Conservation (phyloP, 1,139 yeast species). For the Yamadazyma atmosphaerica region DNA sequence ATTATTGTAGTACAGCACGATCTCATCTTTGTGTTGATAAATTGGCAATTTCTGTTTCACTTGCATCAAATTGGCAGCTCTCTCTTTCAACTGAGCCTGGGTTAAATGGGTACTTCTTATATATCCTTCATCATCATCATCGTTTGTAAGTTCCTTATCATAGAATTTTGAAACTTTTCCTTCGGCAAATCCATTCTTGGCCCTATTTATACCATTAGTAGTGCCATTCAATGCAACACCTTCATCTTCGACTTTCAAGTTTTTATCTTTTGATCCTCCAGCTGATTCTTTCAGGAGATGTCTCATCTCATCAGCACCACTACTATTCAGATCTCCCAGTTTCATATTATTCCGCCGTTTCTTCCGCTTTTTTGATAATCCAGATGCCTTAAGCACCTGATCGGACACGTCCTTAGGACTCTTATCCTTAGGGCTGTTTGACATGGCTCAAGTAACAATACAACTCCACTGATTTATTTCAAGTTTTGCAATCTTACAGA, state of each 20-base stretch:
- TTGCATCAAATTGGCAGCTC: conserved; percentile 48
- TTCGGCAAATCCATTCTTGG: neutral
- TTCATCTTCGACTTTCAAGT: too few species aligned
- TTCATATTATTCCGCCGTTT: conserved; percentile 22
- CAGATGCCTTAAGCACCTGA: conserved; percentile 1
- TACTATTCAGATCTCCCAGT: neutral
- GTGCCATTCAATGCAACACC: too few species aligned
- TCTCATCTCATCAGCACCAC: neutral
- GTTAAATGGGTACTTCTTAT: conserved; percentile 11
- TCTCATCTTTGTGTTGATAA: conserved; percentile 65
- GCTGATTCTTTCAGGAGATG: neutral
- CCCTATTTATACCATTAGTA: too few species aligned
- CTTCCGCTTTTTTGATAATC: conserved; percentile 18
- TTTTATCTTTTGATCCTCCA: too few species aligned
- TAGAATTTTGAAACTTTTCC: conserved; percentile 2
- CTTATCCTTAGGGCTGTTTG: neutral
- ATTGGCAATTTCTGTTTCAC: conserved; percentile 70
- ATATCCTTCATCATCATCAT: conserved; percentile 22
- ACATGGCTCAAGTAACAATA: conserved; percentile 4
- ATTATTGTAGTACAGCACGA: conserved; percentile 52
- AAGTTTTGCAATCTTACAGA: neutral
- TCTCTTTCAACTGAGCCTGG: conserved; percentile 28
- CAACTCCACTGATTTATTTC: neutral
- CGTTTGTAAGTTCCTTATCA: conserved; percentile 2
- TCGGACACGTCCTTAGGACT: conserved; percentile 1